Evolutionary conservation across 345 rosid species (phyloP), one percentile per base, ranked within the genome.

Genomic region (Boechera divaricarpa): DNA sequence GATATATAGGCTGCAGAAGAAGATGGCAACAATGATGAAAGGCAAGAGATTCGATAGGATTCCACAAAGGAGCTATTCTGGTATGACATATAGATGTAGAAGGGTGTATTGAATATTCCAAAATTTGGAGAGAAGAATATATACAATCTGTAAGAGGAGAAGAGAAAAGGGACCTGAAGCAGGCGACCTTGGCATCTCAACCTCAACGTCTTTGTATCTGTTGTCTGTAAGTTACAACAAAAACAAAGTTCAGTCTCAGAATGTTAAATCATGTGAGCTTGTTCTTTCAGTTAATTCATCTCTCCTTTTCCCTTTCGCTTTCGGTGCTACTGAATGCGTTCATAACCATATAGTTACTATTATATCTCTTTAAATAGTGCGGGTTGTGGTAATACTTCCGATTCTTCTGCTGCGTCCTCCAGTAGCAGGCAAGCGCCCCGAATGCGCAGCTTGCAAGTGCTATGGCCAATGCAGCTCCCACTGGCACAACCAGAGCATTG

Each of bases 371-470:
- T 85, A 85, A 83, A 86, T 92, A 86, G 84, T 91, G 89, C 62
- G 86, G 93, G 68, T 91, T 91, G 81, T 88, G 90, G 86, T 82
- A 82, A 86, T 90, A 90, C 98, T 93, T 95, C 81, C 93, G 89
- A 80, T 85, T 95, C 89, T 95, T 95, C 90, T 92, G 98, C 74
- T 80, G 96, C 6, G 91, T 86, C 21, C 98, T 91, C 98, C 99
- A 95, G 89, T 90, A 95, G 82, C 97, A 95, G 3, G 99, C 93
- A 1, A 95, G 94, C 1, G 93, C 99, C 70, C 99, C 98, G 36
- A 95, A 92, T 35, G 93, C 98, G 77, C 98, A 91, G 87, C 99
- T 95, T 48, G 97, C 97, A 39, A 95, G 82, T 33, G 98, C 98
- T 72, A 95, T 90, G 6, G 99, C 99, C 83, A 95, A 82, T 21